Base-by-base conservation (phyloP, 768 basidiomycete genomes). In the Leucogyrophana mollusca region DNA sequence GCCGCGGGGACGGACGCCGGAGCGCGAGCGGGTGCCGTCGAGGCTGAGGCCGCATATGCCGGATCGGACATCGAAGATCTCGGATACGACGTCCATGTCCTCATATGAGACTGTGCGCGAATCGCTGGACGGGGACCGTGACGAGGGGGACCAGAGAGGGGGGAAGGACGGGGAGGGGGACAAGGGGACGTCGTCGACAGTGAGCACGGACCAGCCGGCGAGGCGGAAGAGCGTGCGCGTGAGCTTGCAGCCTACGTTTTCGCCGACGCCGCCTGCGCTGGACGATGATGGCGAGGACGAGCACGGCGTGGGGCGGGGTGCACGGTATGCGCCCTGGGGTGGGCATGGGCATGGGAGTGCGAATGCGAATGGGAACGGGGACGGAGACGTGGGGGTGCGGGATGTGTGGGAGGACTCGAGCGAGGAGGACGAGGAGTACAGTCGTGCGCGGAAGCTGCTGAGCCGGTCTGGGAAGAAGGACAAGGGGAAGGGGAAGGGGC, bases 361-460 rank as follows among this genome's bases (percentile, higher is more conserved):
- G 18, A 23, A 22, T 43, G 34, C n/a, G 18, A 48, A 47, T 40
- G 52, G 34, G n/a, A 40, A 46, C n/a, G 43, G 18, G 17, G 39
- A 56, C 24, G 34, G 30, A 3, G 23, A 58, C 58, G 53, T 53
- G 56, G 40, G 25, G 16, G 44, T 35, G 14, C 17, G 52, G 17
- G 78, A 80, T 51, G 58, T 80, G 50, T 90, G 87, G 89, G 74
- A 76, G 49, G 85, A 91, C 55, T 87, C 87, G 54, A 83, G 84
- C 56, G 85, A 85, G 41, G 84, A 88, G 54, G 85, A 87, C 57
- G 82, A 76, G 49, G 82, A 73, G 60, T 90, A 90, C 67, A 55
- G 68, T 43, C 70, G 57, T 17, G 88, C 85, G 45, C 77, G 74
- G 66, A 69, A 53, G 46, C 43, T 84, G 61, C 69, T 90, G 55